Evolutionary conservation across 257 asterid genomes (phyloP).

Genomic region (Solanum bulbocastanum): DNA sequence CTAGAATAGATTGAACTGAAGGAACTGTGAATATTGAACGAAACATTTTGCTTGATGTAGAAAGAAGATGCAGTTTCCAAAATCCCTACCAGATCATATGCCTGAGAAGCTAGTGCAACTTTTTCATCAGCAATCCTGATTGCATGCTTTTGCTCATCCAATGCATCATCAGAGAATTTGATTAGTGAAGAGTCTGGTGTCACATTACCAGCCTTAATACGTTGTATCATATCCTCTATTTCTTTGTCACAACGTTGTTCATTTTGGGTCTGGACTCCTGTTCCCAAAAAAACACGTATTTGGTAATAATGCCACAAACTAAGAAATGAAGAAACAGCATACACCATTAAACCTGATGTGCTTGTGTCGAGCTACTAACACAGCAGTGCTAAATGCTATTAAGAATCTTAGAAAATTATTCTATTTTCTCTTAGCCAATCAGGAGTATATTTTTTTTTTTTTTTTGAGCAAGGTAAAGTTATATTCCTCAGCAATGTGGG

Average conservation of each 20-base stretch:
- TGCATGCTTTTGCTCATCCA: constrained; percentile 97
- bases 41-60: background rate
- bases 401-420: background rate
- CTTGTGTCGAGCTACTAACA: background rate
- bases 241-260: constrained; percentile 88
- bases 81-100: constrained; percentile 77
- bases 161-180: constrained; percentile 76
- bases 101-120: constrained; percentile 78
- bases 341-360: background rate
- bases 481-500: too few species aligned
- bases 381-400: background rate
- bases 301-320: background rate
- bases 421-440: background rate
- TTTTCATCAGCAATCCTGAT: constrained; percentile 95
- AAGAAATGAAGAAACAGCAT: background rate
- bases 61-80: background rate
- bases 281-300: constrained; percentile 7
- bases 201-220: constrained; percentile 62
- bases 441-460: background rate
- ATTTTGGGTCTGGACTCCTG: constrained; percentile 80
- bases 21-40: background rate
- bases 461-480: too few species aligned
- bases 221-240: constrained; percentile 75
- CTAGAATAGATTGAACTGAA: background rate
- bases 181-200: constrained; percentile 67